Base-by-base conservation (phyloP, 192 early-diverging fungal species). In the Radiomyces spectabilis region DNA sequence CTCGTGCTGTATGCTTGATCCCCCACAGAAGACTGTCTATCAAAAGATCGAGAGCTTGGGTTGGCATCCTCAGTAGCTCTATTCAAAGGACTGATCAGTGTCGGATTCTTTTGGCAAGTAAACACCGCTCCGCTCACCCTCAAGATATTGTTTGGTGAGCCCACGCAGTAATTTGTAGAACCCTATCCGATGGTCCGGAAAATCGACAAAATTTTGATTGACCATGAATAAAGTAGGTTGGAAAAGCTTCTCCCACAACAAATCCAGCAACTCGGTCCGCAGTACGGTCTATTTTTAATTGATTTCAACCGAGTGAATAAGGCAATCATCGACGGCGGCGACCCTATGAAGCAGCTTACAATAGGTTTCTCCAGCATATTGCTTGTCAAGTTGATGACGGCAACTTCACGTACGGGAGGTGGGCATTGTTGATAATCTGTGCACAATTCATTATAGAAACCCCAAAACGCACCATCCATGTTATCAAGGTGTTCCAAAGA, bases 21-120 rank as follows among this genome's bases (percentile, higher is more conserved):
- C 60, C 60, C 60, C 60, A 62, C n/a, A 62, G 21, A 0, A 55
- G 21, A 41, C 60, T 62, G 33, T 62, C 60, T 30, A 62, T 27
- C 2, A 62, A 35, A 9, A 57, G 16, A 1, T 21, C 33, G 5
- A 48, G 21, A 2, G 42, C 21, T 4, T 46, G 44, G 16, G 44
- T 13, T 9, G 35, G 22, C 9, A 19, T 24, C 12, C 22, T 19
- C 33, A 57, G 41, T 26, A 57, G 32, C 1, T 57, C 55, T 57
- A 45, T n/a, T n/a, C n/a, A n/a, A n/a, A n/a, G n/a, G n/a, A n/a
- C n/a, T n/a, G n/a, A n/a, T n/a, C n/a, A n/a, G n/a, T n/a, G n/a
- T n/a, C n/a, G n/a, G n/a, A n/a, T n/a, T n/a, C n/a, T n/a, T n/a
- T n/a, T n/a, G n/a, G n/a, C n/a, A n/a, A n/a, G n/a, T n/a, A n/a